A percentile compares a stretch with the other conserved stretches of the same genome.
phyloP scores from a whole-genome alignment of 164 flowering plant species.

The Vitis rupestris region DNA sequence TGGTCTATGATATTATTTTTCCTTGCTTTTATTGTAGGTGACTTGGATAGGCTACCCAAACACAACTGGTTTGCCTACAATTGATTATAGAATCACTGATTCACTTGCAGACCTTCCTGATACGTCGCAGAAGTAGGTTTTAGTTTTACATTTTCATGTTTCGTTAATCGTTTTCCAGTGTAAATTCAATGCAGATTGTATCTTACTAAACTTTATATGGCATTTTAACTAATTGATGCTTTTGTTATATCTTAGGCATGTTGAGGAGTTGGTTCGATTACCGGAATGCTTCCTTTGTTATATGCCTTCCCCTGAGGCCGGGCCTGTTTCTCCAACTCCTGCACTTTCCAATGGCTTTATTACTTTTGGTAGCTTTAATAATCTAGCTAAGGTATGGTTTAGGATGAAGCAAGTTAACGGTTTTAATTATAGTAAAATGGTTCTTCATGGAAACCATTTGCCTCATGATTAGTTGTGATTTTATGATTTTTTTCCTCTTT shows the following conservation, averaged over 20 bases:
- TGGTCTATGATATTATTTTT: constrained; percentile 5
- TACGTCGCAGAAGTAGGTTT: constrained; percentile 73
- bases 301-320: constrained; percentile 96
- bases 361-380: constrained; percentile 98
- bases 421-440: background rate
- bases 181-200: background rate
- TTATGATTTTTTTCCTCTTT: background rate
- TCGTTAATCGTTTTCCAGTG: background rate
- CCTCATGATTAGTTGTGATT: constrained; percentile 1
- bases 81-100: constrained; percentile 93
- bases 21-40: constrained; percentile 46
- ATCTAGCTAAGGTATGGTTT: constrained; percentile 85
- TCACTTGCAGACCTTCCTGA: constrained; percentile 80
- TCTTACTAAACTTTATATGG: background rate
- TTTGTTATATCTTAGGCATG: constrained; percentile 60
- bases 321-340: constrained; percentile 80
- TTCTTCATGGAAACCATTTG: background rate
- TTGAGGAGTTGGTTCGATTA: constrained; percentile 86
- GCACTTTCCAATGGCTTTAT: constrained; percentile 91
- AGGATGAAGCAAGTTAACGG: background rate
- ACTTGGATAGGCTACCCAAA: constrained; percentile 99
- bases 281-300: constrained; percentile 94
- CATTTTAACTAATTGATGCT: background rate
- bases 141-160: background rate
- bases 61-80: constrained; percentile 93